Percentiles rank a stretch among this genome's conserved stretches.
phyloP scores from a whole-genome alignment of 2,329 filamentous ascomycete genomes.

The Aureobasidium musti region DNA sequence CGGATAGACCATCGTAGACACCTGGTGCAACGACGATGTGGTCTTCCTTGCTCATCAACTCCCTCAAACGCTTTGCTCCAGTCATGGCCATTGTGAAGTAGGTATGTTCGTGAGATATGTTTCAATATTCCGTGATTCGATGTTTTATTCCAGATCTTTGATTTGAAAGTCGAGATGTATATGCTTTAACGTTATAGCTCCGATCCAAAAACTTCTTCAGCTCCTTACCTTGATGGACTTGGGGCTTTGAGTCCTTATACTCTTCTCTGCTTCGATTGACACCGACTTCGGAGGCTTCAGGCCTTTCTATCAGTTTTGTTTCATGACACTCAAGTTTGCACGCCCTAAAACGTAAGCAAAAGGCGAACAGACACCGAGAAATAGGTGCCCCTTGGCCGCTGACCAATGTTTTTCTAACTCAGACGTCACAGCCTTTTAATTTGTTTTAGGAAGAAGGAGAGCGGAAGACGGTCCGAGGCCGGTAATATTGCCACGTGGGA shows the following conservation, averaged over 20 bases:
- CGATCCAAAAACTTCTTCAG: background rate
- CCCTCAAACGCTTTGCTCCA: slow-evolving; percentile 30
- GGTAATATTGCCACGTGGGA: background rate
- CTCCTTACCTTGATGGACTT: slow-evolving; percentile 19
- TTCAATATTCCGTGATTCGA: background rate
- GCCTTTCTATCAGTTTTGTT: background rate
- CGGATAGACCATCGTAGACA: slow-evolving; percentile 68
- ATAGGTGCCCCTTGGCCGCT: background rate
- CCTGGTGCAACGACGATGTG: slow-evolving; percentile 61
- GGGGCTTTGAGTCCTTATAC: background rate
- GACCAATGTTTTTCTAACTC: background rate
- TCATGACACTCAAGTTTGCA: background rate
- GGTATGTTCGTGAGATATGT: background rate
- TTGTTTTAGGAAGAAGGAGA: background rate
- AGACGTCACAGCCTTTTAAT: slow-evolving; percentile 13
- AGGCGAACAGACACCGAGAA: background rate
- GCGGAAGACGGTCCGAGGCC: slow-evolving; percentile 9
- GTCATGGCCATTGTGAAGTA: slow-evolving; percentile 21
- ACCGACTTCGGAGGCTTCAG: slow-evolving; percentile 11
- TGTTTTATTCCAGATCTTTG: background rate
- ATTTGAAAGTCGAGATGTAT: background rate
- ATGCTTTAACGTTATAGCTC: background rate
- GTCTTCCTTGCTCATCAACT: slow-evolving; percentile 32
- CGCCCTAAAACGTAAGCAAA: slow-evolving; percentile 9
- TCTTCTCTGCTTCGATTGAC: background rate